phyloP scores from a whole-genome alignment of 352 stramenopile genomes.

The Phytophthora palmivora region DNA sequence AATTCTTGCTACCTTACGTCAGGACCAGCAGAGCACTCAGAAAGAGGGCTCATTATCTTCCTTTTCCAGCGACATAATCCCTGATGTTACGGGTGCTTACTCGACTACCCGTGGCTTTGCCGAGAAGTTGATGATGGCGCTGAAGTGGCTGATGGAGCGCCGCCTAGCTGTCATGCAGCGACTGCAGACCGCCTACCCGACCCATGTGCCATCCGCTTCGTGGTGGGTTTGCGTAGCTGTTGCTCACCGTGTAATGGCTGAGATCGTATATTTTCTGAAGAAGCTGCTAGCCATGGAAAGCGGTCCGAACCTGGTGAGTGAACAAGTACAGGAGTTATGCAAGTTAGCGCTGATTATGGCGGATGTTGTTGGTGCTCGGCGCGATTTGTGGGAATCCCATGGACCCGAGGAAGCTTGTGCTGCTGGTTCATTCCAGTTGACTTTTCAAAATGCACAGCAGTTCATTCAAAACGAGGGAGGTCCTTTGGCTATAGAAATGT shows the following conservation, averaged over 20 bases:
- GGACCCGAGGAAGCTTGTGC: conserved; percentile 41
- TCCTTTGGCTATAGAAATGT: conserved; percentile 59
- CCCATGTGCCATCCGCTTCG: conserved; percentile 49
- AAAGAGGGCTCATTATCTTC: conserved; percentile 16
- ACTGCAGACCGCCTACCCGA: conserved; percentile 28
- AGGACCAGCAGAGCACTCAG: conserved; percentile 22
- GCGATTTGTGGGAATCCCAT: conserved; percentile 50
- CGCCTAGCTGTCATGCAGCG: conserved; percentile 36
- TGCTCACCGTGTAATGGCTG: conserved; percentile 56
- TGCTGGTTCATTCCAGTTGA: conserved; percentile 57
- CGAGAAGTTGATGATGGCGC: conserved; percentile 43
- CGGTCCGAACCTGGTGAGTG: conserved; percentile 38
- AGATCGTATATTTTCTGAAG: conserved; percentile 66
- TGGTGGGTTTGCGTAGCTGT: conserved; percentile 69
- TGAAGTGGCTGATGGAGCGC: conserved; percentile 66
- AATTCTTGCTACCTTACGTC: conserved; percentile 45
- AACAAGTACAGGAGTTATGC: conserved; percentile 60
- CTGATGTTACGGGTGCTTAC: conserved; percentile 42
- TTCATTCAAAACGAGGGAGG: conserved; percentile 73
- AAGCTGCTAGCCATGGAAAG: conserved; percentile 56
- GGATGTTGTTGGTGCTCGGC: conserved; percentile 52
- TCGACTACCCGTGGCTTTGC: conserved; percentile 49
- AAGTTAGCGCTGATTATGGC: conserved; percentile 64
- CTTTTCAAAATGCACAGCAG: conserved; percentile 60
- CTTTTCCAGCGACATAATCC: conserved; percentile 43